Evolutionary conservation across 2,329 filamentous ascomycete genomes (phyloP).

Genomic region (Neopestalotiopsis sp.): DNA sequence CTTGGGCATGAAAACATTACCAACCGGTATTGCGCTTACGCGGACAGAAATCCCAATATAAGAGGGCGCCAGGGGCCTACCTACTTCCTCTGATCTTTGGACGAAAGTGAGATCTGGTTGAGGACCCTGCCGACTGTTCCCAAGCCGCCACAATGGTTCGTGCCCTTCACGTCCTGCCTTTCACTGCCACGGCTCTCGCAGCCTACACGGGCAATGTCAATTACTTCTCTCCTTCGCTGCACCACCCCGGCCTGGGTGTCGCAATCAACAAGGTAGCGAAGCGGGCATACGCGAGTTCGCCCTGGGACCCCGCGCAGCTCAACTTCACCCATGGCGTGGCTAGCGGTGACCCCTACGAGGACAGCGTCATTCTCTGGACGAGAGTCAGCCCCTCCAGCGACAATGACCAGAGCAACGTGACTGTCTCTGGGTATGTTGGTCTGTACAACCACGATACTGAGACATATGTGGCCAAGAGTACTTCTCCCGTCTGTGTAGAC

Average conservation of each 20-base stretch:
- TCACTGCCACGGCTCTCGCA: constrained; percentile 27
- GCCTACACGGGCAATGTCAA: constrained; percentile 55
- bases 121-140: not conserved
- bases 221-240: constrained; percentile 64
- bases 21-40: not conserved
- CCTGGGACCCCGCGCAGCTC: constrained; percentile 51
- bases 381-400: constrained; percentile 48
- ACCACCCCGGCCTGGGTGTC: constrained; percentile 64
- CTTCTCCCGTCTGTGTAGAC: constrained; percentile 69
- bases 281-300: constrained; percentile 50
- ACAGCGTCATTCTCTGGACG: constrained; percentile 59
- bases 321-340: constrained; percentile 67
- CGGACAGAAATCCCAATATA: not conserved
- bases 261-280: constrained; percentile 63
- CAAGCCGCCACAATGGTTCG: constrained; percentile 26
- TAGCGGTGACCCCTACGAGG: constrained; percentile 53
- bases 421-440: constrained; percentile 44
- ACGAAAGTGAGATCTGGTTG: not conserved
- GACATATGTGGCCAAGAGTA: constrained; percentile 52
- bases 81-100: not conserved
- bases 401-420: constrained; percentile 50
- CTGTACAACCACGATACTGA: constrained; percentile 51
- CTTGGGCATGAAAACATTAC: not conserved
- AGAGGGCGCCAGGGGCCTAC: not conserved
- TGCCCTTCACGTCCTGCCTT: constrained; percentile 21